Evolutionary conservation across 371 early-diverging fungal species (phyloP).

Genomic region (Saksenaea oblongispora): DNA sequence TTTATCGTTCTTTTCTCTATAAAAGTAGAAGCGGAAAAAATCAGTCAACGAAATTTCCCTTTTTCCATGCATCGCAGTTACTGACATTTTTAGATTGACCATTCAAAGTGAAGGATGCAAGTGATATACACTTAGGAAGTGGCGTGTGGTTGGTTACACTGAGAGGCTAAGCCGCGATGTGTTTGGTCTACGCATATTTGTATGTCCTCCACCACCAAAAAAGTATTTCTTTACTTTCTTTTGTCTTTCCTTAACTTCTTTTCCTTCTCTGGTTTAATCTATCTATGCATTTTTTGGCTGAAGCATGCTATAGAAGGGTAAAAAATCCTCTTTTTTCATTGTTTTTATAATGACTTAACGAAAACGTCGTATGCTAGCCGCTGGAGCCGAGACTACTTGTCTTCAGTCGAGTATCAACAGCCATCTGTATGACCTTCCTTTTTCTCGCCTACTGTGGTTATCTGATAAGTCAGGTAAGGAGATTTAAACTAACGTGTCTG

Average conservation of each 20-base stretch:
- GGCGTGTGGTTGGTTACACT: background rate
- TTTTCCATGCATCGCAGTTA: no score
- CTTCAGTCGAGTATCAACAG: constrained; percentile 28
- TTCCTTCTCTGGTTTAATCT: background rate
- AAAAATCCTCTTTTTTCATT: background rate
- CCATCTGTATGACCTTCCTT: constrained; percentile 24
- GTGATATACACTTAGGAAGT: background rate
- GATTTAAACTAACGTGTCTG: background rate
- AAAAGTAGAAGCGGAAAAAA: no score
- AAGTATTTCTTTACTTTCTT: constrained; percentile 3
- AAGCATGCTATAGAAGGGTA: constrained; percentile 43
- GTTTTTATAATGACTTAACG: background rate
- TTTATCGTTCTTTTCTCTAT: no score
- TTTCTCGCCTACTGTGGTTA: constrained; percentile 38
- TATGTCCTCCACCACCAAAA: background rate
- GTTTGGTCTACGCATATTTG: background rate
- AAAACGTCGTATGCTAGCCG: constrained; percentile 19
- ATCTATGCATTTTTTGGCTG: constrained; percentile 42
- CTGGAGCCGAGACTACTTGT: constrained; percentile 30
- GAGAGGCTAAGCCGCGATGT: background rate
- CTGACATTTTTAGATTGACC: no score
- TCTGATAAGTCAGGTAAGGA: constrained; percentile 25
- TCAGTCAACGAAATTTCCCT: no score
- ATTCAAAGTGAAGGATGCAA: no score
- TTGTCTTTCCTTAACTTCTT: constrained; percentile 2